A percentile compares a stretch with the other conserved stretches of the same genome.
phyloP scores from a whole-genome alignment of 768 basidiomycete species.

The Sarcomyxa edulis region DNA sequence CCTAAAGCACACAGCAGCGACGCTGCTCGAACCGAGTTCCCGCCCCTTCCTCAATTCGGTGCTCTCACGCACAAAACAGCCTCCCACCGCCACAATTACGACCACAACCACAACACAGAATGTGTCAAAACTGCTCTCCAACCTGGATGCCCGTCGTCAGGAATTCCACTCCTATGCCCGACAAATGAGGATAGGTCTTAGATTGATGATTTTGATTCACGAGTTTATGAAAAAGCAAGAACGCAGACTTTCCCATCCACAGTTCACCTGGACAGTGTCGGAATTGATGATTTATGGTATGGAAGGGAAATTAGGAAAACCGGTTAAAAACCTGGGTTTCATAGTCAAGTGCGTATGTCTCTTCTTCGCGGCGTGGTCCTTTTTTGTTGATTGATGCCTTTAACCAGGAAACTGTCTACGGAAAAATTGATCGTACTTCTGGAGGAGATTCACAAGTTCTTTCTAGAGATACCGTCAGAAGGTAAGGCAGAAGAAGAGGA shows the following conservation, averaged over 20 bases:
- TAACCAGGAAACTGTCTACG: constrained; percentile 32
- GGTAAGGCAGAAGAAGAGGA: constrained; percentile 29
- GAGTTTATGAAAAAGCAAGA: constrained; percentile 37
- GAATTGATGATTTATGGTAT: constrained; percentile 42
- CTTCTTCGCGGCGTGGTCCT: not conserved
- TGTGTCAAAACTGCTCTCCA: constrained; percentile 23
- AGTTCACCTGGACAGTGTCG: constrained; percentile 16
- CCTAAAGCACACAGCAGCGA: not conserved
- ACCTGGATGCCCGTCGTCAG: constrained; percentile 31
- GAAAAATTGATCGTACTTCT: constrained; percentile 32
- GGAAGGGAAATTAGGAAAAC: constrained; percentile 35
- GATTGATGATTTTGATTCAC: constrained; percentile 38
- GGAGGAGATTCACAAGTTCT: constrained; percentile 31
- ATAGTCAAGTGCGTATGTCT: constrained; percentile 38
- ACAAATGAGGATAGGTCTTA: constrained; percentile 41
- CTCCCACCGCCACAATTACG: constrained; percentile 9
- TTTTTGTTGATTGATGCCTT: not conserved
- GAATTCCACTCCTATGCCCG: constrained; percentile 25
- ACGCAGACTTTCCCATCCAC: constrained; percentile 33
- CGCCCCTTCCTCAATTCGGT: constrained; percentile 28
- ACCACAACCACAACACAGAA: constrained; percentile 19
- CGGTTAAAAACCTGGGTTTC: constrained; percentile 39
- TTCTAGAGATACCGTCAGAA: constrained; percentile 24
- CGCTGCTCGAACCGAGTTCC: constrained; percentile 14
- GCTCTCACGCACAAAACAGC: constrained; percentile 25